These are phyloP conservation scores for Tetrastigma voinierianum DNA, from an alignment of 164 flowering plant species.

Conservation along the genomic window DNA sequence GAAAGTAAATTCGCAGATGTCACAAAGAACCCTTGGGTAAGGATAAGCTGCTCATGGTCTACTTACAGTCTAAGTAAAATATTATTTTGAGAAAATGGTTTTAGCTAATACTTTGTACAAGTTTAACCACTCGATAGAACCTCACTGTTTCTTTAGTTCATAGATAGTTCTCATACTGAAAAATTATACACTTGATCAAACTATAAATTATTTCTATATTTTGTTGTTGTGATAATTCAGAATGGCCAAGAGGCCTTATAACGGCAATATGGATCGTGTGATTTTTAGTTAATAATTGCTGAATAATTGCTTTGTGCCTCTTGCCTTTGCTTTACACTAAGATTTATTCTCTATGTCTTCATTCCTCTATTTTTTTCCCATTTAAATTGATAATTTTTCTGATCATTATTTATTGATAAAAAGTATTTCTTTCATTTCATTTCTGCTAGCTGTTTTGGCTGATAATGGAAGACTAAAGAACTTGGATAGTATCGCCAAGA, in stretches of 20 bases:
- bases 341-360: no score
- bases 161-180: no score
- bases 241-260: no score
- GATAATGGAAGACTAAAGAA: constrained; percentile 69
- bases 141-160: no score
- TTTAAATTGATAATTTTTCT: background rate
- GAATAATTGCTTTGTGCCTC: no score
- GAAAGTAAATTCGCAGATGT: constrained; percentile 70
- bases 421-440: background rate
- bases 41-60: constrained; percentile 7
- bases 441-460: constrained; percentile 61
- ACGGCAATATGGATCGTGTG: no score
- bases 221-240: no score
- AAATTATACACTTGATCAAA: no score
- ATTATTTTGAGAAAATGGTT: background rate
- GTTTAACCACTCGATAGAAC: no score
- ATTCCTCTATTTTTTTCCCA: background rate
- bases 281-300: no score
- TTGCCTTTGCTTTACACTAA: no score
- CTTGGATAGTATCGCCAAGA: constrained; percentile 61
- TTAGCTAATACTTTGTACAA: background rate
- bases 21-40: constrained; percentile 76
- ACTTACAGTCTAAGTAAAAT: background rate
- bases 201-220: no score
- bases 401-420: background rate